Base-by-base conservation (phyloP, 306 rosid genomes). In the Malus sylvestris region DNA sequence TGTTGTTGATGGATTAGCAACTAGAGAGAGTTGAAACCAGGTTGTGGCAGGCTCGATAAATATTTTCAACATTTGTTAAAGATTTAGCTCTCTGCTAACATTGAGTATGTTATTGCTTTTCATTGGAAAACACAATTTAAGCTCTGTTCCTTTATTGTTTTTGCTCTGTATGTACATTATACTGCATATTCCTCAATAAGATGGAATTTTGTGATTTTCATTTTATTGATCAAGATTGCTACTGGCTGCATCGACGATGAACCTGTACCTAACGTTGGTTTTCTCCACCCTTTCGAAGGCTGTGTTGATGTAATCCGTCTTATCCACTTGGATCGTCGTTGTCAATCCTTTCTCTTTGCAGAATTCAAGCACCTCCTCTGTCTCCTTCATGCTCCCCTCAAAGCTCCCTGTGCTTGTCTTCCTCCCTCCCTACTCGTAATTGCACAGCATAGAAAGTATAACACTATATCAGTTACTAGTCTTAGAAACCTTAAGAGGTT, bases 221-320 rank as follows among this genome's bases (percentile, higher is more conserved):
- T 16, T 33, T 72, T 80, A 78, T 60, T 58, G 20, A 30, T 79
- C 82, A 64, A 89, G 76, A 57, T 90, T 91, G 88, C 97, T 90
- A 49, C 95, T 96, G 19, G 83, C 94, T 40, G 92, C 96, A 80
- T 91, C 97, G 66, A 91, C 96, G 3, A 93, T 93, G 42, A 93
- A 91, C 89, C 96, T 87, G 71, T 91, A 94, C 49, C 97, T 83
- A 58, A 94, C 93, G 74, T 94, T 94, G 38, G 91, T 94, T 84
- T 90, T 90, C 88, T 90, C 96, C 96, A 87, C 79, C 75, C 97
- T 87, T 18, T 89, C 96, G 11, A 94, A 32, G 6, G 98, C 97
- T 72, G 76, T 76, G 89, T 91, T 94, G 29, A 91, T 70, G 75
- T 90, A 90, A 77, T 94, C 97, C 81, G 91, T 82, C 42, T 83